Evolutionary conservation across 2,329 filamentous ascomycete genomes (phyloP).

Genomic region (Diaporthe longicolla): DNA sequence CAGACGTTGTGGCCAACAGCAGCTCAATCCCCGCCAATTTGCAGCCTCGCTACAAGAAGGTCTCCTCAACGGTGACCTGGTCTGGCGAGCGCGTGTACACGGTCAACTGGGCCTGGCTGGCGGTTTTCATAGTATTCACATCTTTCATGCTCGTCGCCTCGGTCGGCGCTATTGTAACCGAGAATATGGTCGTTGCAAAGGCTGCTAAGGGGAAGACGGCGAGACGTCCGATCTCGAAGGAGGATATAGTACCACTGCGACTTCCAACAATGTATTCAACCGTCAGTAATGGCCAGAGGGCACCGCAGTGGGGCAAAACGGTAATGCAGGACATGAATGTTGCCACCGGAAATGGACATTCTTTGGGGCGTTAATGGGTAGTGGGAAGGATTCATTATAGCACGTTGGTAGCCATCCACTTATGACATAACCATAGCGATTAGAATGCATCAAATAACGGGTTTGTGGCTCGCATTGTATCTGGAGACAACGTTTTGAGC

Average conservation of each 20-base stretch:
- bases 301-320: slow-evolving; percentile 41
- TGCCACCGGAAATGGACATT: not conserved
- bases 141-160: slow-evolving; percentile 36
- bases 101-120: slow-evolving; percentile 36
- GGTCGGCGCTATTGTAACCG: slow-evolving; percentile 32
- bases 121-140: slow-evolving; percentile 34
- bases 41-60: slow-evolving; percentile 19
- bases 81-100: slow-evolving; percentile 25
- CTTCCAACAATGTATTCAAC: slow-evolving; percentile 42
- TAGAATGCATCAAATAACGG: not conserved
- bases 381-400: too few relatives aligned
- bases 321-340: slow-evolving; percentile 45
- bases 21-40: slow-evolving; percentile 24
- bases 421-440: too few relatives aligned
- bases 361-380: not conserved
- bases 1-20: slow-evolving; percentile 6
- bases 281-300: slow-evolving; percentile 40
- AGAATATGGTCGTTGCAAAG: slow-evolving; percentile 42
- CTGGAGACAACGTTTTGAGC: too few relatives aligned
- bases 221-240: slow-evolving; percentile 28
- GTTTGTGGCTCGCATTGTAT: not conserved
- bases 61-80: slow-evolving; percentile 4
- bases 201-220: slow-evolving; percentile 11
- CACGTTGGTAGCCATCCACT: not conserved
- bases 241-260: slow-evolving; percentile 27